Percentiles rank a stretch among this genome's conserved stretches.
phyloP scores from a whole-genome alignment of 2,329 filamentous ascomycete genomes.

The Cytospora piceae region DNA sequence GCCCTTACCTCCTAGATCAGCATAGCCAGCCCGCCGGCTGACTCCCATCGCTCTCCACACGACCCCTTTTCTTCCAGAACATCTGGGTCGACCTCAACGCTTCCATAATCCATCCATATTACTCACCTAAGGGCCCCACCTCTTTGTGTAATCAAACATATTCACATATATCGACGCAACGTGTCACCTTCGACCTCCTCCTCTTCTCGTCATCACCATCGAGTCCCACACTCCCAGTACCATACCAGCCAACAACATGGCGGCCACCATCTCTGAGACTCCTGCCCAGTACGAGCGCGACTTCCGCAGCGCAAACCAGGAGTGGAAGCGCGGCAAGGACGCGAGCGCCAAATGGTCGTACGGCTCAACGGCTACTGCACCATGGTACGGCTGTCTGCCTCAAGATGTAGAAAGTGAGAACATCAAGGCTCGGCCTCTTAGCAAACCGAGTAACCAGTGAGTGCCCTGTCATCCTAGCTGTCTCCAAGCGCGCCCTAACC shows the following conservation, averaged over 20 bases:
- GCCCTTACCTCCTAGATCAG: constrained; percentile 26
- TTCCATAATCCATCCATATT: constrained; percentile 15
- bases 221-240: constrained; percentile 2
- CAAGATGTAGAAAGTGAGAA: constrained; percentile 35
- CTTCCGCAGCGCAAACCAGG: constrained; percentile 47
- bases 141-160: constrained; percentile 16
- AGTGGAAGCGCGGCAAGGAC: constrained; percentile 51
- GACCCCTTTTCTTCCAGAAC: constrained; percentile 28
- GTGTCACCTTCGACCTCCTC: constrained; percentile 9
- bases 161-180: constrained; percentile 6
- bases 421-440: constrained; percentile 42
- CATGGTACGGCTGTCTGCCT: constrained; percentile 6
- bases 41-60: constrained; percentile 19
- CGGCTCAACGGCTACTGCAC: constrained; percentile 34
- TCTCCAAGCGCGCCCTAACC: constrained; percentile 16
- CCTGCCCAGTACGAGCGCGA: constrained; percentile 44
- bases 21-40: constrained; percentile 18
- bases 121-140: constrained; percentile 18
- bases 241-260: constrained; percentile 32
- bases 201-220: constrained; percentile 5
- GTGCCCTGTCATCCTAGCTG: constrained; percentile 28
- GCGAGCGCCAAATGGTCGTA: constrained; percentile 47
- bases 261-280: constrained; percentile 32
- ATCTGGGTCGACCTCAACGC: constrained; percentile 7
- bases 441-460: constrained; percentile 41